These are phyloP conservation scores for Royoungia palumana DNA, from an alignment of 768 basidiomycete species.

Conservation along the genomic window DNA sequence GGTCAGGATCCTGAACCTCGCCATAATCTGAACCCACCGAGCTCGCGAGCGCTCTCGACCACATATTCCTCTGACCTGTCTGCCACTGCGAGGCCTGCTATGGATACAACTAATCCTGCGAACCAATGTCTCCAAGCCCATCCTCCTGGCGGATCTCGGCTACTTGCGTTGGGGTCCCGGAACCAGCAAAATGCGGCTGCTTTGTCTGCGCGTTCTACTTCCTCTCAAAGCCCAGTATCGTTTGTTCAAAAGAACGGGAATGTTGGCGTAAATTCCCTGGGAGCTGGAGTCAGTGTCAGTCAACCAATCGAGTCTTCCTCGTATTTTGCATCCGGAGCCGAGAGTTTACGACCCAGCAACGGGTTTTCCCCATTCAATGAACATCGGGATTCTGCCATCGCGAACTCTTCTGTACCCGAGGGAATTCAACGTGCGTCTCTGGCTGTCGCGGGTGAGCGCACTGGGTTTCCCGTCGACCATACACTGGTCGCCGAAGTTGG, in stretches of 20 bases:
- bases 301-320: slow-evolving; percentile 18
- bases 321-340: slow-evolving; percentile 9
- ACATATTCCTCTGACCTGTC: slow-evolving; percentile 24
- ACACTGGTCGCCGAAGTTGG: slow-evolving; percentile 11
- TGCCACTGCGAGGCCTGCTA: slow-evolving; percentile 14
- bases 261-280: slow-evolving; percentile 5
- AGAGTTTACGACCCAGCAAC: slow-evolving; percentile 16
- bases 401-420: slow-evolving; percentile 18
- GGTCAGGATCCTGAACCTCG: slow-evolving; percentile 20
- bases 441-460: slow-evolving; percentile 19
- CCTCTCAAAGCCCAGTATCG: slow-evolving; percentile 24
- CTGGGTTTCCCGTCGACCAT: slow-evolving; percentile 23
- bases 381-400: slow-evolving; percentile 15
- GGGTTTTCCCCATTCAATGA: slow-evolving; percentile 62
- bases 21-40: slow-evolving; percentile 22
- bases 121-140: slow-evolving; percentile 35
- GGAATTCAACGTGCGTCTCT: slow-evolving; percentile 17
- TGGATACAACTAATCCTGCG: slow-evolving; percentile 44
- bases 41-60: slow-evolving; percentile 38
- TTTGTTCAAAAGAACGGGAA: slow-evolving; percentile 24
- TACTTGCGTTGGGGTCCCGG: slow-evolving; percentile 39
- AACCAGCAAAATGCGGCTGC: slow-evolving; percentile 20
- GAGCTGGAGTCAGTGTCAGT: slow-evolving; percentile 6
- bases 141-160: slow-evolving; percentile 39
- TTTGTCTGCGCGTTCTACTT: slow-evolving; percentile 14